Conservation (phyloP, 2,329 filamentous ascomycete genomes). For the Raffaelea arxii region DNA sequence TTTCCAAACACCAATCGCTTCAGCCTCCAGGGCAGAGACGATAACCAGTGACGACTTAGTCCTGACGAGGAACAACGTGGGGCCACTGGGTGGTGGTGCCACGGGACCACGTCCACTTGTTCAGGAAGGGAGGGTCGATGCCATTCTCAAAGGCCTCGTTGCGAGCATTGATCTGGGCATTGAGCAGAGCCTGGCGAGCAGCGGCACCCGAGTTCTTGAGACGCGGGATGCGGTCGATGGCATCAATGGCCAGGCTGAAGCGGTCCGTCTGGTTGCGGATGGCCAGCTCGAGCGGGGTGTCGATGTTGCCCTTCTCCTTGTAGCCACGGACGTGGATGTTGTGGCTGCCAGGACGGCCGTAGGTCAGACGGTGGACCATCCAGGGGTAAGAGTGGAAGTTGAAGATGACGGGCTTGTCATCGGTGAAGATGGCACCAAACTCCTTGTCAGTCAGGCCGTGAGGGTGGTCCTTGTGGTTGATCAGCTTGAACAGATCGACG, state of each 20-base stretch:
- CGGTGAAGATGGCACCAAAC: constrained; percentile 62
- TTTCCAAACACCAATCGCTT: too few relatives aligned
- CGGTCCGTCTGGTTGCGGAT: constrained; percentile 70
- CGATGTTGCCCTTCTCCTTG: constrained; percentile 76
- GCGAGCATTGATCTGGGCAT: constrained; percentile 53
- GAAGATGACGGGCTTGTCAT: constrained; percentile 64
- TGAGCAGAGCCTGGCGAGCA: constrained; percentile 54
- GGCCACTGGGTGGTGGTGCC: too few relatives aligned
- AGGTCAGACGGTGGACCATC: constrained; percentile 68
- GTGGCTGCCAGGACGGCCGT: constrained; percentile 58
- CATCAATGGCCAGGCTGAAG: constrained; percentile 67
- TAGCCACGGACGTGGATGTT: constrained; percentile 70
- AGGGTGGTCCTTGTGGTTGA: constrained; percentile 58
- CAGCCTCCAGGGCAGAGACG: too few relatives aligned
- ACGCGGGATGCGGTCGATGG: constrained; percentile 56
- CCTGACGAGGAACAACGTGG: too few relatives aligned
- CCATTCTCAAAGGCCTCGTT: constrained; percentile 61
- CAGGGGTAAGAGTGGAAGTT: constrained; percentile 81
- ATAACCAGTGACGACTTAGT: too few relatives aligned
- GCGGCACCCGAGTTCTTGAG: constrained; percentile 54
- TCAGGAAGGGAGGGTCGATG: constrained; percentile 56
- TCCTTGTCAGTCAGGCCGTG: constrained; percentile 60
- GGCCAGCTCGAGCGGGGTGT: constrained; percentile 69
- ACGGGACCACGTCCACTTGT: constrained; percentile 55
- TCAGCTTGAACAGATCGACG: constrained; percentile 73